Conservation (phyloP, 352 stramenopile genomes). For the Phytopythium cucurbitacearum region DNA sequence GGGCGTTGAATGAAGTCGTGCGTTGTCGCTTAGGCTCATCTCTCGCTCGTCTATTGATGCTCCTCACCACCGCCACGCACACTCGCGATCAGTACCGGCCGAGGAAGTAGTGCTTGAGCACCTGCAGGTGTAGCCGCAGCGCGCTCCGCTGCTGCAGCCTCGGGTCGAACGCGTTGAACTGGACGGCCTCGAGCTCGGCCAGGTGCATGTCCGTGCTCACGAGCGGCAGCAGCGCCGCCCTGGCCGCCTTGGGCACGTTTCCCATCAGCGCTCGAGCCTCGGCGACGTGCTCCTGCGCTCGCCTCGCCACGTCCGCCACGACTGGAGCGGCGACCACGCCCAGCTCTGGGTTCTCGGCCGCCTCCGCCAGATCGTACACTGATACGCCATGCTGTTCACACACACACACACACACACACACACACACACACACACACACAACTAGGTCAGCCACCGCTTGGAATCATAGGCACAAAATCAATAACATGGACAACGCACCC, state of each 20-base stretch:
- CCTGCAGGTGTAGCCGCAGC: slow-evolving; percentile 53
- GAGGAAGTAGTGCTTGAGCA: slow-evolving; percentile 81
- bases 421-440: no score
- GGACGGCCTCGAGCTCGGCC: slow-evolving; percentile 59
- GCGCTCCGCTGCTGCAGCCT: slow-evolving; percentile 50
- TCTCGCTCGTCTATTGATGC: neutral
- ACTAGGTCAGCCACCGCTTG: slow-evolving; percentile 10
- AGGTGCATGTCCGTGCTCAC: slow-evolving; percentile 64
- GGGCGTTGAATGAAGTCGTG: neutral
- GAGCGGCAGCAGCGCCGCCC: slow-evolving; percentile 64
- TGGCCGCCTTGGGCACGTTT: slow-evolving; percentile 44
- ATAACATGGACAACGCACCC: slow-evolving; percentile 29
- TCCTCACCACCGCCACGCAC: neutral
- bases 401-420: neutral
- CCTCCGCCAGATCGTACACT: slow-evolving; percentile 51
- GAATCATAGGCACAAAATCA: slow-evolving; percentile 1
- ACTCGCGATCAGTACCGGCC: slow-evolving; percentile 43
- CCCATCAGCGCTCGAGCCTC: slow-evolving; percentile 52
- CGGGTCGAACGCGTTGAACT: slow-evolving; percentile 78
- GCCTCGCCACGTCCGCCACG: slow-evolving; percentile 86
- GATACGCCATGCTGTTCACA: slow-evolving; percentile 39
- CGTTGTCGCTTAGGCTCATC: neutral
- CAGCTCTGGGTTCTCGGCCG: slow-evolving; percentile 45
- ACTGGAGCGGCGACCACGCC: slow-evolving; percentile 75
- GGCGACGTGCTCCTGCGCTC: slow-evolving; percentile 78